Percentiles rank a stretch among this genome's conserved stretches.
These are phyloP conservation scores for Pleurotus platypus DNA, from an alignment of 768 basidiomycete genomes.

Conservation along the genomic window DNA sequence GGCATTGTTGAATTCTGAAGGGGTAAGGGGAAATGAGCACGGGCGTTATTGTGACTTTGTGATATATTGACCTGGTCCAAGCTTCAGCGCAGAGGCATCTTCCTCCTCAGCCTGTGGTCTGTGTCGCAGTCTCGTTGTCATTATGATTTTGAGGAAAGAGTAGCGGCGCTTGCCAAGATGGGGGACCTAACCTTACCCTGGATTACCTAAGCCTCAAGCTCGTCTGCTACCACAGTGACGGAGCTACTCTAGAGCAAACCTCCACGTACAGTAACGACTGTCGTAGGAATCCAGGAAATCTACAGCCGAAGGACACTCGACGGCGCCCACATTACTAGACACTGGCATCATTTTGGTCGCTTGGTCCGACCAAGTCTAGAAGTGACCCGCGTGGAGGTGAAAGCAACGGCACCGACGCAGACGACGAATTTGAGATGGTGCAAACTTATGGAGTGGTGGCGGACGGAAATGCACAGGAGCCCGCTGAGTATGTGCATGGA, in stretches of 20 bases:
- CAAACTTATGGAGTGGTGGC: slow-evolving; percentile 63
- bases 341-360: too few species aligned
- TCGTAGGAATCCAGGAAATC: too few species aligned
- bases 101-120: slow-evolving; percentile 76
- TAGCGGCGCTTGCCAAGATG: too few species aligned
- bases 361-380: neutral
- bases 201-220: too few species aligned
- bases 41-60: neutral
- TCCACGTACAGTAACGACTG: too few species aligned
- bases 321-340: too few species aligned
- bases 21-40: neutral
- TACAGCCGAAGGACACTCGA: too few species aligned
- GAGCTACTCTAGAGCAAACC: too few species aligned
- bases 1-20: slow-evolving; percentile 83
- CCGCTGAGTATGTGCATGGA: slow-evolving; percentile 19
- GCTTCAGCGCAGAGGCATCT: slow-evolving; percentile 81
- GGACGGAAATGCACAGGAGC: slow-evolving; percentile 19
- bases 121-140: slow-evolving; percentile 65
- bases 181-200: too few species aligned
- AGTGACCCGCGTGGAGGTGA: neutral
- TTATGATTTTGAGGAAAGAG: slow-evolving; percentile 16
- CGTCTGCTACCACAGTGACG: too few species aligned
- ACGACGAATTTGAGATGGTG: slow-evolving; percentile 59
- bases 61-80: slow-evolving; percentile 56
- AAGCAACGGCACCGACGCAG: neutral